A percentile compares a stretch with the other conserved stretches of the same genome.
phyloP scores from a whole-genome alignment of 225 moss, liverwort and hornwort species.

The Physcomitrium patens region DNA sequence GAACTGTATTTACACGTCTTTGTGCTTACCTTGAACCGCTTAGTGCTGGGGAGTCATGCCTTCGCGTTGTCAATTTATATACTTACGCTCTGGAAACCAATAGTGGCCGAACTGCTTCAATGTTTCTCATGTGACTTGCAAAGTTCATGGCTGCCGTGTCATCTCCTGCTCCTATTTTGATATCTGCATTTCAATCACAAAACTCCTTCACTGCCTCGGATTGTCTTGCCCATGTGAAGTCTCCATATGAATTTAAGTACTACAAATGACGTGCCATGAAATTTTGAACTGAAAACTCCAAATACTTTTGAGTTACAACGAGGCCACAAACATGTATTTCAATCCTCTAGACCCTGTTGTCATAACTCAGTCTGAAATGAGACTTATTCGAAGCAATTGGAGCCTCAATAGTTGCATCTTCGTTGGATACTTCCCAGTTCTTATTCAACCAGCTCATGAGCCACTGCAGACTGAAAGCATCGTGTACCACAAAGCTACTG shows the following conservation, averaged over 20 bases:
- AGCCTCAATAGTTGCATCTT: neutral
- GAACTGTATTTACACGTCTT: conserved; percentile 58
- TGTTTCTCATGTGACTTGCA: conserved; percentile 83
- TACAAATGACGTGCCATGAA: conserved; percentile 9
- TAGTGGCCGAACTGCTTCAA: conserved; percentile 66
- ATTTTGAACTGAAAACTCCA: conserved; percentile 2
- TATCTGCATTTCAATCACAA: conserved; percentile 76
- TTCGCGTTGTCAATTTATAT: conserved; percentile 67
- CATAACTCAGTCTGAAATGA: neutral
- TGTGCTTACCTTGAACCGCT: conserved; percentile 71
- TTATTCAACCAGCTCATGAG: neutral
- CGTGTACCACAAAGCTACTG: neutral
- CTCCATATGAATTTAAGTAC: conserved; percentile 66
- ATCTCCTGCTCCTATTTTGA: conserved; percentile 74
- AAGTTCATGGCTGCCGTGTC: conserved; percentile 91
- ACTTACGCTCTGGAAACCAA: conserved; percentile 67
- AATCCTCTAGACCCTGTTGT: neutral
- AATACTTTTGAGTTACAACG: neutral
- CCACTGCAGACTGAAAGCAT: neutral
- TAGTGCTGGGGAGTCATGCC: conserved; percentile 79
- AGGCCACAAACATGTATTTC: neutral
- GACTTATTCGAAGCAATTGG: neutral
- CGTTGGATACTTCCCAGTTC: neutral
- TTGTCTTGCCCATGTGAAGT: conserved; percentile 94
- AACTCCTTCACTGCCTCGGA: too few species aligned